Conservation (phyloP, 73 alveolate species). For the Diophrys appendiculata region DNA sequence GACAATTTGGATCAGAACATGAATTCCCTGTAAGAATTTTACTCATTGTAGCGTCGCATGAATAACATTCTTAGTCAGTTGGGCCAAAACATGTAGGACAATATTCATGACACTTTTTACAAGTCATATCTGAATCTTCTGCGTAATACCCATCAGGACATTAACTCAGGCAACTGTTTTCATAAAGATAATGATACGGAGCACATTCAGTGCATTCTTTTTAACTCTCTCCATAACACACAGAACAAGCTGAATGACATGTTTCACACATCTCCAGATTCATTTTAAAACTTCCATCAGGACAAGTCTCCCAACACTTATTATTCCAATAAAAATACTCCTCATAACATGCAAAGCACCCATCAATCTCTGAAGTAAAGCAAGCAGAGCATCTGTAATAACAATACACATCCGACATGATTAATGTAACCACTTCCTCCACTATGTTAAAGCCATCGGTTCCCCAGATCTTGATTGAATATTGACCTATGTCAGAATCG, state of each 20-base stretch:
- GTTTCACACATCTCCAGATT: not conserved
- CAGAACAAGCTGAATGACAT: not conserved
- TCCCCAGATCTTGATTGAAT: not conserved
- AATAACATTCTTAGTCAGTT: too few relatives aligned
- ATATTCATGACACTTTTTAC: too few relatives aligned
- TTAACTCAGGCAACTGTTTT: not conserved
- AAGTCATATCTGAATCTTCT: too few relatives aligned
- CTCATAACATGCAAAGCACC: not conserved
- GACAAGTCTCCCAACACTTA: not conserved
- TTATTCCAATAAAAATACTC: too few relatives aligned
- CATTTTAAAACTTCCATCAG: not conserved
- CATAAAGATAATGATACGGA: not conserved
- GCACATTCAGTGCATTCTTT: not conserved
- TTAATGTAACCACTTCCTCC: not conserved
- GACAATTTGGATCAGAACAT: too few relatives aligned
- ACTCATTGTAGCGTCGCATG: too few relatives aligned
- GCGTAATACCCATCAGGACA: not conserved
- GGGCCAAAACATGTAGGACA: too few relatives aligned
- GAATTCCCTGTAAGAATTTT: too few relatives aligned
- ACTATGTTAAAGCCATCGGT: not conserved
- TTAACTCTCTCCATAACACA: not conserved
- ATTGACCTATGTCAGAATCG: not conserved
- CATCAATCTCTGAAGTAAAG: not conserved
- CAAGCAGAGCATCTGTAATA: not conserved
- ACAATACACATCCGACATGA: not conserved